phyloP scores from a whole-genome alignment of 257 asterid genomes.

The Solanum chmielewskii region DNA sequence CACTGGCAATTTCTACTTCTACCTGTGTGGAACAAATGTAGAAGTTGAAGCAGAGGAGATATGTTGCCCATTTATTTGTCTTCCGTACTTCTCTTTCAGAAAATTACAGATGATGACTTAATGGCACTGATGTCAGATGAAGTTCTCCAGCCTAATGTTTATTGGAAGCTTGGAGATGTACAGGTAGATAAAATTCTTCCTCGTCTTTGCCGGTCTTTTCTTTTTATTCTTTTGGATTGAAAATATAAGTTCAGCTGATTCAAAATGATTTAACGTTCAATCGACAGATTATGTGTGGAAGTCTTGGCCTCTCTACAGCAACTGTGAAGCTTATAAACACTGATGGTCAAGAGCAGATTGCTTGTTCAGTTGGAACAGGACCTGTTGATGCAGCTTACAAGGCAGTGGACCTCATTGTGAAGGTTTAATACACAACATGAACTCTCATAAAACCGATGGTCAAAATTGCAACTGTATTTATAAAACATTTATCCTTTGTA shows the following conservation, averaged over 20 bases:
- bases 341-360: conserved; percentile 48
- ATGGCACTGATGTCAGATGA: conserved; percentile 74
- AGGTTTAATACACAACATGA: conserved; percentile 32
- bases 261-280: background rate
- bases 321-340: conserved; percentile 70
- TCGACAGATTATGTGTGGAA: conserved; percentile 79
- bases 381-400: conserved; percentile 96
- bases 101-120: conserved; percentile 65
- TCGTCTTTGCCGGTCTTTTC: background rate
- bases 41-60: background rate
- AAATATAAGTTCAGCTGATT: background rate
- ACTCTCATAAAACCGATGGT: background rate
- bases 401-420: conserved; percentile 69
- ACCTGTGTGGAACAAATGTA: background rate
- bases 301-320: conserved; percentile 92
- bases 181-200: conserved; percentile 34
- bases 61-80: background rate
- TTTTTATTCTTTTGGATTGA: background rate
- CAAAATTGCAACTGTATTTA: background rate
- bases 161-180: conserved; percentile 70
- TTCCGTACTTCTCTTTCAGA: conserved; percentile 26
- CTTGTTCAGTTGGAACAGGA: conserved; percentile 93
- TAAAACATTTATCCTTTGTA: background rate
- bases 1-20: background rate
- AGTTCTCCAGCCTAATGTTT: conserved; percentile 71